Percentiles rank a stretch among this genome's conserved stretches.
Conservation (phyloP, 2,329 filamentous ascomycete genomes). For the Nigrospora osmanthi region DNA sequence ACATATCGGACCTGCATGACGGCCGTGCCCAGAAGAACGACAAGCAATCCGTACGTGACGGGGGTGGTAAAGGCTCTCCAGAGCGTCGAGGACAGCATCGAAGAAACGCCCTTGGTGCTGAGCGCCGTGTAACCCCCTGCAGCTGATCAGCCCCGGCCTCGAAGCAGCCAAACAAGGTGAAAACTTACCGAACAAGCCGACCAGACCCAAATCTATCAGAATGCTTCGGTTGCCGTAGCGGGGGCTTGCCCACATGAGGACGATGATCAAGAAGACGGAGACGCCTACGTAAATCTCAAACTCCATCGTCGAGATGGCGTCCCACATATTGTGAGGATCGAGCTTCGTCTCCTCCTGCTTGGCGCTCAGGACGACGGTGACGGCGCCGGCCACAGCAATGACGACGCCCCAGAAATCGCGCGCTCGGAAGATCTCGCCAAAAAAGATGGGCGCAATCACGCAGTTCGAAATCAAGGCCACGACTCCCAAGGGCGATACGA, state of each 20-base stretch:
- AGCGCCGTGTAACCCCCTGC: constrained; percentile 90
- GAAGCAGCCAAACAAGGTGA: neutral
- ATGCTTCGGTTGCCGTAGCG: constrained; percentile 81
- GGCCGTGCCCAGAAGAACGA: constrained; percentile 74
- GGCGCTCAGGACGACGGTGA: constrained; percentile 88
- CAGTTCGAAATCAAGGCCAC: constrained; percentile 95
- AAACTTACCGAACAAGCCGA: constrained; percentile 78
- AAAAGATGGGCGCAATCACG: constrained; percentile 87
- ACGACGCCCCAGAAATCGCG: constrained; percentile 85
- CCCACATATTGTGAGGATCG: constrained; percentile 83
- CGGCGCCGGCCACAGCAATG: constrained; percentile 78
- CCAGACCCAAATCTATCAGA: constrained; percentile 84
- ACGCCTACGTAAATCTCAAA: constrained; percentile 87
- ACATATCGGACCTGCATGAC: constrained; percentile 97
- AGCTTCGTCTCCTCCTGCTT: constrained; percentile 85
- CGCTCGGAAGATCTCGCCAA: constrained; percentile 81
- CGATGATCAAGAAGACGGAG: constrained; percentile 63
- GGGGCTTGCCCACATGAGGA: constrained; percentile 75
- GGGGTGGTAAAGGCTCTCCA: constrained; percentile 86
- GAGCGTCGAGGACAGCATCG: constrained; percentile 84
- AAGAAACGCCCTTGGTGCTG: constrained; percentile 93
- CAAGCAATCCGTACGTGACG: constrained; percentile 78
- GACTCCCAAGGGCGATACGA: constrained; percentile 94
- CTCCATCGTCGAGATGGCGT: constrained; percentile 76
- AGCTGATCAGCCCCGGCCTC: constrained; percentile 5